Evolutionary conservation across 1,284 basidiomycete genomes (phyloP), one percentile per base, ranked within the genome.

Genomic region (Fistulinella cinereoalba): DNA sequence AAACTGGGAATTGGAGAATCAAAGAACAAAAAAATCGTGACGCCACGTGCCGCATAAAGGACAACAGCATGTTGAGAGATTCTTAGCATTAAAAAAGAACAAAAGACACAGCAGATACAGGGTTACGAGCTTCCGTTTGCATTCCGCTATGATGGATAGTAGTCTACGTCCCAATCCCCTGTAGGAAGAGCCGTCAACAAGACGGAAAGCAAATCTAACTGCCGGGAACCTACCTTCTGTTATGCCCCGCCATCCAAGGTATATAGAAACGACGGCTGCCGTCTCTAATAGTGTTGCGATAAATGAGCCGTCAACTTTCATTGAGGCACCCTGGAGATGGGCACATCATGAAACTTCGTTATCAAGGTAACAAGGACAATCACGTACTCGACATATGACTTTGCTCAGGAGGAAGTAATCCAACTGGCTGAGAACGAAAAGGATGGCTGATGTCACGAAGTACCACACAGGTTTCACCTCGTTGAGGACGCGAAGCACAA

Each of bases 271-370:
- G 0, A 93, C 79, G 0, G 85, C 68, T 0, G 77, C 81, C 0
- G 88, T 88, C 62, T 90, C 88, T 34, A 90, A 70, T 12, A 88
- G 47, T 0, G 90, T 92, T 1, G 88, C 84, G 11, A 94, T 65
- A 64, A 94, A 92, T 2, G 86, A 82, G 10, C 86, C 88, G 64
- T 93, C 92, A 27, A 93, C 66, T 59, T 82, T 86, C 31, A 70
- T 65, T 45, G 75, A 71, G 13, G 86, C 77, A 16, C 78, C 78
- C 83, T 81, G 48, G 27, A 32, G 19, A 55, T 28, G 23, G 42
- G 47, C 27, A 27, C 41, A 15, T 19, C 15, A 47, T 53, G 44
- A 47, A 43, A 24, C 44, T n/a, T n/a, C 52, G 48, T 10, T 43
- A 50, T 19, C 25, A 39, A n/a, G 34, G 1, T 13, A 16, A n/a